Conservation (phyloP, 164 flowering plant species). For the Vitis cinerea region DNA sequence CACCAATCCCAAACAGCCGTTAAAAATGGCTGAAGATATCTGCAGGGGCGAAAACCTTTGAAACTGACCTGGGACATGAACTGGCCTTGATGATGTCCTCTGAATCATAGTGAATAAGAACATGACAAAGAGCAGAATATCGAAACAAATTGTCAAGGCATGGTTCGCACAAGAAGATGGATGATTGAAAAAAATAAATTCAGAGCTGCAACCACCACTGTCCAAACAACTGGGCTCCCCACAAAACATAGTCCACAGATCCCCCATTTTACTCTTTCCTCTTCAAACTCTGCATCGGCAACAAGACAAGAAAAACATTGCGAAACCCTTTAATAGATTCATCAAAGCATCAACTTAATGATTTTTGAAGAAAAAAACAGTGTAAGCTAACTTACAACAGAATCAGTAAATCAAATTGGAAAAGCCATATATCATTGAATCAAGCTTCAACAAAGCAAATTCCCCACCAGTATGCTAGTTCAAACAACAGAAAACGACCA, state of each 20-base stretch:
- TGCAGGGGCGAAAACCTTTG: slow-evolving; percentile 28
- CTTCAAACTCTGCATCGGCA: slow-evolving; percentile 15
- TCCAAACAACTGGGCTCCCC: slow-evolving; percentile 20
- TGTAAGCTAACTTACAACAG: too few relatives aligned
- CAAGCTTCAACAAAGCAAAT: too few relatives aligned
- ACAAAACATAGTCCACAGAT: slow-evolving; percentile 30
- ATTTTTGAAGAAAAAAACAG: too few relatives aligned
- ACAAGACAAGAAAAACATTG: neutral
- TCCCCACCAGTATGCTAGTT: too few relatives aligned
- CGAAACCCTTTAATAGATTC: too few relatives aligned
- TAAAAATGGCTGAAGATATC: slow-evolving; percentile 34
- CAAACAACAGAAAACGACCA: too few relatives aligned
- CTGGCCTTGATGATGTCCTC: slow-evolving; percentile 22
- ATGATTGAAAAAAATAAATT: neutral
- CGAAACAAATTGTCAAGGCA: slow-evolving; percentile 25
- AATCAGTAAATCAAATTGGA: too few relatives aligned
- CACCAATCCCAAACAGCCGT: slow-evolving; percentile 41
- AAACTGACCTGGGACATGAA: slow-evolving; percentile 1
- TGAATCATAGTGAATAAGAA: slow-evolving; percentile 24
- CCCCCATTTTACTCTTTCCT: slow-evolving; percentile 23
- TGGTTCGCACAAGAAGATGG: slow-evolving; percentile 34
- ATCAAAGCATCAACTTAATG: too few relatives aligned
- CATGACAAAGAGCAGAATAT: slow-evolving; percentile 29
- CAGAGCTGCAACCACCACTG: slow-evolving; percentile 5
- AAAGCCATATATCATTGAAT: too few relatives aligned